Base-by-base conservation (phyloP, 2,329 filamentous ascomycete genomes). In the Aspergillus ruber region DNA sequence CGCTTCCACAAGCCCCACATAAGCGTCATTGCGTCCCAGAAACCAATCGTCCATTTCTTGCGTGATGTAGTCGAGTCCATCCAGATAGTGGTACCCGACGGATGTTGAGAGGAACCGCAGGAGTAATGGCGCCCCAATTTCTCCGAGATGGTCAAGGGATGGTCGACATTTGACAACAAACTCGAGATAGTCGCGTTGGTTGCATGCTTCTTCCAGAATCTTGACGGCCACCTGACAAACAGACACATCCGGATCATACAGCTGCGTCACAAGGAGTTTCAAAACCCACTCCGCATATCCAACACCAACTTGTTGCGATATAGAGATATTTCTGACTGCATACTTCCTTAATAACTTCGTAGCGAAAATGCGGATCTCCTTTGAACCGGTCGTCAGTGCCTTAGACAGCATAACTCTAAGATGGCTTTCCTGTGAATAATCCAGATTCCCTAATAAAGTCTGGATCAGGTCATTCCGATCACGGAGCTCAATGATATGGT, bases 11-110 rank as follows among this genome's bases (percentile, higher is more conserved):
- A 97, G 80, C 33, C 83, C 81, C 44, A 98, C 93, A 57, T 98
- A 98, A n/a, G 84, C 85, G 65, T 98, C 91, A 63, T 98, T 98
- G 40, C 93, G 84, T 12, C 93, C 93, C 15, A 98, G 77, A 63
- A 97, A 98, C 93, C 93, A 98, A 70, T 98, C 94, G 58, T 98
- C 93, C 93, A 98, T 98, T 67, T 98, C 94, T 64, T 95, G 93
- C 52, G 90, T 96, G 67, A 98, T 98, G 65, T 98, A 98, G 71
- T 98, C 94, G 39, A 98, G 76, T 0, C 90, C 93, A 63, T 97
- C 90, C 5, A 98, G 78, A 67, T 98, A 98, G 67, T 97, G 90
- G 63, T 98, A 98, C 43, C 93, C 93, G 48, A 96, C 91, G 2
- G 90, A 96, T 0, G 91, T 97, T 0, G 90, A 96, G 46, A 98